A percentile compares a stretch with the other conserved stretches of the same genome.
Conservation (phyloP, 768 basidiomycete species). For the Brasilioporus rufonigricans region DNA sequence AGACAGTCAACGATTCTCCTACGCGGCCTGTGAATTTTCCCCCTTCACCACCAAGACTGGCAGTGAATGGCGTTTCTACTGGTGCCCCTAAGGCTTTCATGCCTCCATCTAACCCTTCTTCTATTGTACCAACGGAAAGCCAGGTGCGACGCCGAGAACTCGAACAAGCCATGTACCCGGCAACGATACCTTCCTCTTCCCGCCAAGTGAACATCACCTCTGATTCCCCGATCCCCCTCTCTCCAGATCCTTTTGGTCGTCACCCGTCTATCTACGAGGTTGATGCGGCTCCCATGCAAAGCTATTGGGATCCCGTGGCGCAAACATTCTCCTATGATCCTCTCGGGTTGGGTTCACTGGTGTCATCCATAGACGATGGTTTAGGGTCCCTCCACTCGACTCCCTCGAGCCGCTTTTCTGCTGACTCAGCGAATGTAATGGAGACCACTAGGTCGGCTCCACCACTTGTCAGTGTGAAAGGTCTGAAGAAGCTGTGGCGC, state of each 20-base stretch:
- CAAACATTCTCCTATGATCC: conserved; percentile 23
- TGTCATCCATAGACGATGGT: conserved; percentile 24
- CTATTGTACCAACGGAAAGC: conserved; percentile 41
- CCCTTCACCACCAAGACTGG: conserved; percentile 59
- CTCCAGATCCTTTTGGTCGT: conserved; percentile 80
- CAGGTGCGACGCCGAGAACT: conserved; percentile 53
- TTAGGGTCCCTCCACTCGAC: conserved; percentile 20
- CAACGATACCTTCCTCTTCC: conserved; percentile 32
- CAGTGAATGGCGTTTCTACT: conserved; percentile 68
- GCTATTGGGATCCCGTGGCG: conserved; percentile 44
- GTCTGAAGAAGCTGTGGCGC: conserved; percentile 75
- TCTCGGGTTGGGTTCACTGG: conserved; percentile 20
- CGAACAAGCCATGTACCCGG: conserved; percentile 46
- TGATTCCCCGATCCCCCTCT: conserved; percentile 72
- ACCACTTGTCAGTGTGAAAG: conserved; percentile 70
- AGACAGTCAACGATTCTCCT: conserved; percentile 20
- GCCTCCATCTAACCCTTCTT: conserved; percentile 18
- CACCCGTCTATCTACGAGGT: conserved; percentile 51
- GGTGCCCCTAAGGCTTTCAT: conserved; percentile 51
- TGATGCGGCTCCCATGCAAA: conserved; percentile 30
- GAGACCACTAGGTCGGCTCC: conserved; percentile 34
- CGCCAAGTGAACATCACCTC: conserved; percentile 22
- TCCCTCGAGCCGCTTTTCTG: conserved; percentile 69
- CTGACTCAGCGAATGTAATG: conserved; percentile 54
- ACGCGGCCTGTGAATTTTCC: conserved; percentile 26